Evolutionary conservation across 257 asterid species (phyloP).

Genomic region (Przewalskia tangutica): DNA sequence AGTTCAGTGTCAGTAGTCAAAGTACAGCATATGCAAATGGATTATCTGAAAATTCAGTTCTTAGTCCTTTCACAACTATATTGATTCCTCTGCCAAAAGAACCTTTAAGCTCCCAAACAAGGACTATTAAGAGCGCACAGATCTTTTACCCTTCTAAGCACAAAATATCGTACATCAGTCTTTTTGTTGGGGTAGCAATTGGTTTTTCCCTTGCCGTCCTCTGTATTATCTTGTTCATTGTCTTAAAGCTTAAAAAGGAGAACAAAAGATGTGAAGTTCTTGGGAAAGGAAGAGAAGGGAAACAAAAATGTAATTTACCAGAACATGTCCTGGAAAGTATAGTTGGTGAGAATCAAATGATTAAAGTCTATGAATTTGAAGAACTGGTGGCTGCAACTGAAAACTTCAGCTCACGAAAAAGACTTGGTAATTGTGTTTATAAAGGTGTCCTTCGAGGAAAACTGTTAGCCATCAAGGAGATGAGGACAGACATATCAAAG

Average conservation of each 20-base stretch:
- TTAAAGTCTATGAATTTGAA: slow-evolving; percentile 32
- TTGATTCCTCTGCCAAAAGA: slow-evolving; percentile 36
- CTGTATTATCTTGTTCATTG: slow-evolving; percentile 20
- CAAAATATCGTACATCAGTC: slow-evolving; percentile 13
- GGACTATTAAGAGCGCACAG: neutral
- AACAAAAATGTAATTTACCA: slow-evolving; percentile 14
- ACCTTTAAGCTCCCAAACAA: slow-evolving; percentile 28
- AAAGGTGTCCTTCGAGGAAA: slow-evolving; percentile 43
- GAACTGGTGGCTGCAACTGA: slow-evolving; percentile 47
- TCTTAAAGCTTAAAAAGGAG: slow-evolving; percentile 13
- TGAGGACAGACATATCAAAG: slow-evolving; percentile 24
- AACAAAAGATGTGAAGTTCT: neutral
- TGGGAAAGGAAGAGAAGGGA: neutral
- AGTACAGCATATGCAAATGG: slow-evolving; percentile 46
- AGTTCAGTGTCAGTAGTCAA: slow-evolving; percentile 26
- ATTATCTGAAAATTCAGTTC: slow-evolving; percentile 17
- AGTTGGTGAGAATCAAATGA: slow-evolving; percentile 20
- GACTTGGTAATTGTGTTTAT: slow-evolving; percentile 28
- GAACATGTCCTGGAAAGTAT: slow-evolving; percentile 26
- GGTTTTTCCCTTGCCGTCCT: slow-evolving; percentile 41
- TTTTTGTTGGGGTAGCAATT: slow-evolving; percentile 30
- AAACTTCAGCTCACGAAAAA: slow-evolving; percentile 29
- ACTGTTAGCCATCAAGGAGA: slow-evolving; percentile 30
- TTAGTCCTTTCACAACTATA: slow-evolving; percentile 52
- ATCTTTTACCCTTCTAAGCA: neutral